These are phyloP conservation scores for Nicotiana otophora DNA, from an alignment of 257 asterid genomes.

Conservation along the genomic window DNA sequence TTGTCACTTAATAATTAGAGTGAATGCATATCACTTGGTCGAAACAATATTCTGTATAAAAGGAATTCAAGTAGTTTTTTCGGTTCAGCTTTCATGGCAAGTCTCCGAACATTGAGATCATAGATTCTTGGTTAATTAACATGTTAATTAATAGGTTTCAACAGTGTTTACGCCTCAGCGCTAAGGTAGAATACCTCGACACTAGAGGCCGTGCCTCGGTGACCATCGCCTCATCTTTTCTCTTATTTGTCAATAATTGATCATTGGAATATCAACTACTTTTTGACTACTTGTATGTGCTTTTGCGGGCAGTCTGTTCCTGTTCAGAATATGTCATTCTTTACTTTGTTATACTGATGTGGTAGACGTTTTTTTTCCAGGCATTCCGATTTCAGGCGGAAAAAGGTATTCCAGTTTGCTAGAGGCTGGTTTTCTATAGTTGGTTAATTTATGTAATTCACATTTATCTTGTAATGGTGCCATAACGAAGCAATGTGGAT, in stretches of 20 bases:
- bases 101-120: too few relatives aligned
- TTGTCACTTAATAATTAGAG: too few relatives aligned
- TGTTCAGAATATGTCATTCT: background rate
- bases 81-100: too few relatives aligned
- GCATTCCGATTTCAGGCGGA: constrained; percentile 97
- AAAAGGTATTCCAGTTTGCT: constrained; percentile 72
- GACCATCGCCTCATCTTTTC: background rate
- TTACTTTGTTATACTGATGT: constrained; percentile 5
- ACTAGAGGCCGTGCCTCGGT: too few relatives aligned
- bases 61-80: too few relatives aligned
- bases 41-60: too few relatives aligned
- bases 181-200: too few relatives aligned
- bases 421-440: background rate
- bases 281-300: background rate
- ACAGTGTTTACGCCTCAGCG: too few relatives aligned
- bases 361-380: constrained; percentile 29
- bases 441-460: background rate
- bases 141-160: too few relatives aligned
- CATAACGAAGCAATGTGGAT: background rate
- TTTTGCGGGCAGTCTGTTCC: background rate
- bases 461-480: constrained; percentile 4
- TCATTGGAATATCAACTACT: background rate
- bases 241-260: background rate
- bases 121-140: too few relatives aligned
- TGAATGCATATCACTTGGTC: too few relatives aligned